Evolutionary conservation across 352 stramenopile species (phyloP).

Genomic region (Phytophthora litchii): DNA sequence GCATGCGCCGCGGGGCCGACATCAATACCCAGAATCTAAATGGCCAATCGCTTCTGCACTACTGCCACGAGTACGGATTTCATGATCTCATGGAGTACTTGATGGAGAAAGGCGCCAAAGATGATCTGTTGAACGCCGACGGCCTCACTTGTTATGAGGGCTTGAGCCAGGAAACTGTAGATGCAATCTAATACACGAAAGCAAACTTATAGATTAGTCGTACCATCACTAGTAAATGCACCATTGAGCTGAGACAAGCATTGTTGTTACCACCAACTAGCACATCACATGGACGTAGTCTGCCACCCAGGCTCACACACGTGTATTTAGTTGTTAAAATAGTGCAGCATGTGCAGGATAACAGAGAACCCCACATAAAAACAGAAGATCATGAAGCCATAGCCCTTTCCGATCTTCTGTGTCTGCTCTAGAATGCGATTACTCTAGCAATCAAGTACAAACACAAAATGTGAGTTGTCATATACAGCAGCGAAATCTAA

Average conservation of each 20-base stretch:
- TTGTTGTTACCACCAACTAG: background rate
- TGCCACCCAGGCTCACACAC: background rate
- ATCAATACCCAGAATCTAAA: conserved; percentile 95
- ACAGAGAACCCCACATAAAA: conserved; percentile 78
- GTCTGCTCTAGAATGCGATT: conserved; percentile 80
- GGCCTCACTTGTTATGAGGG: conserved; percentile 96
- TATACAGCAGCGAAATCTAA: too few species aligned
- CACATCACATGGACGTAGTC: background rate
- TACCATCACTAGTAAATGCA: conserved; percentile 4
- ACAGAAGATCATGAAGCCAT: conserved; percentile 89
- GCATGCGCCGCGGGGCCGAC: conserved; percentile 90
- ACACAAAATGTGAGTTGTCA: background rate
- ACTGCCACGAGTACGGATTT: conserved; percentile 94
- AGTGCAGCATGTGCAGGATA: conserved; percentile 80
- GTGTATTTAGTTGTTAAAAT: conserved; percentile 72
- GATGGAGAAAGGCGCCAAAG: conserved; percentile 93
- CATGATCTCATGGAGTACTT: conserved; percentile 94
- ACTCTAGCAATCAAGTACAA: conserved; percentile 47
- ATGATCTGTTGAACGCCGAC: conserved; percentile 92
- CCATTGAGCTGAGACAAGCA: conserved; percentile 1
- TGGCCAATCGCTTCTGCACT: conserved; percentile 93
- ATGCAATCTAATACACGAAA: conserved; percentile 52
- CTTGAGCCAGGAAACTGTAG: conserved; percentile 85
- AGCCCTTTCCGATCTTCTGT: conserved; percentile 73
- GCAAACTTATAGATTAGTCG: conserved; percentile 15